These are phyloP conservation scores for Trametes pubescens DNA, from an alignment of 1,284 basidiomycete genomes.

Conservation along the genomic window DNA sequence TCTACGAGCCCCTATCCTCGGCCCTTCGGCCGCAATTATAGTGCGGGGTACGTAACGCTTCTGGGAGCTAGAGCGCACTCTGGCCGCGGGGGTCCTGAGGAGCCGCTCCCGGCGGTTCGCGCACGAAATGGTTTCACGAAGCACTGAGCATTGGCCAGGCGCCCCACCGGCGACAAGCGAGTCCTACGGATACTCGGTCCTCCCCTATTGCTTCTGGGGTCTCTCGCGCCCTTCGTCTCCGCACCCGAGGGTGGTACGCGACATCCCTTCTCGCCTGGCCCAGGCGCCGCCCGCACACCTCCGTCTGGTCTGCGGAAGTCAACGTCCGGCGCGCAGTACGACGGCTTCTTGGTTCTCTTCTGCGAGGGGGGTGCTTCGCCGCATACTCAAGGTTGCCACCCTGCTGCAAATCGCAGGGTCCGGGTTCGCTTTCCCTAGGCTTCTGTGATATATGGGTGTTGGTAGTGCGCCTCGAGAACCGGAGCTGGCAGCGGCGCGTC, in stretches of 20 bases:
- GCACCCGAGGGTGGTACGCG: not conserved
- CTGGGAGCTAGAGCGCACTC: not conserved
- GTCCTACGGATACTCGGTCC: not conserved
- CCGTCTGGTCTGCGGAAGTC: not conserved
- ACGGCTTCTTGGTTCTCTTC: not conserved
- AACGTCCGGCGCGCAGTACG: no score
- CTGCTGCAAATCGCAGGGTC: not conserved
- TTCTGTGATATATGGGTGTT: not conserved
- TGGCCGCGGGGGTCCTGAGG: not conserved
- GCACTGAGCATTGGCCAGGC: not conserved
- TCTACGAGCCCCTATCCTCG: not conserved
- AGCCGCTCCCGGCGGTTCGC: not conserved
- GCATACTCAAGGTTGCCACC: conserved; percentile 1
- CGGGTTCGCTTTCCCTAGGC: not conserved
- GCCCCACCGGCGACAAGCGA: not conserved
- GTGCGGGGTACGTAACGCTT: not conserved
- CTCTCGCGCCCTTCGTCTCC: not conserved
- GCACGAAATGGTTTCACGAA: not conserved
- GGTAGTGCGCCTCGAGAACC: not conserved
- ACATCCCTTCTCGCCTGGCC: not conserved
- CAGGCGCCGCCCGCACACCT: not conserved
- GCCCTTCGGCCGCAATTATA: not conserved
- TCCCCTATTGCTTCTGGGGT: not conserved
- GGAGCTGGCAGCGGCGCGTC: not conserved
- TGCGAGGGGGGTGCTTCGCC: not conserved